Base-by-base conservation (phyloP, 176 grass and related monocot species). In the Hordeum marinum region DNA sequence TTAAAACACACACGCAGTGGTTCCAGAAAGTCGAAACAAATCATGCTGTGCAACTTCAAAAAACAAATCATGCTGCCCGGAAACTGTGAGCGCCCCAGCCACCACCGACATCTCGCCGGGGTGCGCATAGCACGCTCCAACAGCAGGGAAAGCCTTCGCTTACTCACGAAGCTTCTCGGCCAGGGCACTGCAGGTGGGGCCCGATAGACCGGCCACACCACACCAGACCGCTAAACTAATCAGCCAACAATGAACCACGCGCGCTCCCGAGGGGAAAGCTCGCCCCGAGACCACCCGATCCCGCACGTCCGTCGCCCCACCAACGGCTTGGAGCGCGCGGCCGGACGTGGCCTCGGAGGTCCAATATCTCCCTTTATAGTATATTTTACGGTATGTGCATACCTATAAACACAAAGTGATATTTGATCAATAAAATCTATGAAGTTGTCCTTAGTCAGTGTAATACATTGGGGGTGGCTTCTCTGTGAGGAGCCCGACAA, bases 291-390 rank as follows among this genome's bases (percentile, higher is more conserved):
- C 4, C n/a, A 20, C 6, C 11, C 37, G 12, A 68, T 52, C 45
- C 6, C 17, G 0, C 0, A 78, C 88, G 78, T 85, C 40, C n/a
- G 78, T 31, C 52, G 1, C 50, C 3, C 4, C 8, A 15, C 26
- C 31, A 20, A 77, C 83, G 83, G 63, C 4, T 1, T 0, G 0
- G 72, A 77, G 63, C 32, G 3, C 11, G 0, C 64, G 0, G 0
- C 24, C 10, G 36, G 83, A 85, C 83, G 83, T 85, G 88, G 83
- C 88, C 0, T 46, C 43, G 4, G 3, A 46, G 0, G 43, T 46
- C 3, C 43, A 46, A 46, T 46, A 14, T 4, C 4, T 12, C 4
- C 43, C 14, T 46, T 14, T 46, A 46, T 46, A 46, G 43, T 46
- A 46, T 46, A 11, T 46, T 46, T 14, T 46, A 46, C 14, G 14